These are phyloP conservation scores for Staphylotrichum longicolle DNA, from an alignment of 495 filamentous ascomycete genomes.

Conservation along the genomic window DNA sequence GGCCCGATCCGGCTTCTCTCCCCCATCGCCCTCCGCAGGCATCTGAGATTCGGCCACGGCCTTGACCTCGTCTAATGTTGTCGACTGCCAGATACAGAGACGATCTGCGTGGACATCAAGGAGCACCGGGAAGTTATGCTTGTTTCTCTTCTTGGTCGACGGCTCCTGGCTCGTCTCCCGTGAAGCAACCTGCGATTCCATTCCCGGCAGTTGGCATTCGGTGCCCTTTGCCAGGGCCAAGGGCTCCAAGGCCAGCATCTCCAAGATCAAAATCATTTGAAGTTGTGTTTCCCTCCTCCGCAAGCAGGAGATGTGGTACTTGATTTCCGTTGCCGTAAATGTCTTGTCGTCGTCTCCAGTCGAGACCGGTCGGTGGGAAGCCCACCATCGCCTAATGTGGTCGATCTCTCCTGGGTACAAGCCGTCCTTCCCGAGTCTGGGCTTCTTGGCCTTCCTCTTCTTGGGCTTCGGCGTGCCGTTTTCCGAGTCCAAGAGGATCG, in stretches of 20 bases:
- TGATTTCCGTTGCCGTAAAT: conserved; percentile 46
- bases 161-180: conserved; percentile 30
- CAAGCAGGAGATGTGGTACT: conserved; percentile 60
- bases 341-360: conserved; percentile 38
- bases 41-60: conserved; percentile 51
- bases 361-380: conserved; percentile 42
- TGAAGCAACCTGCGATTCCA: conserved; percentile 27
- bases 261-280: conserved; percentile 86
- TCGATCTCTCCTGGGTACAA: conserved; percentile 72
- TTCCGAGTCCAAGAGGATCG: conserved; percentile 57
- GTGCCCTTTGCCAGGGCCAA: conserved; percentile 40
- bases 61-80: conserved; percentile 55
- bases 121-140: conserved; percentile 50
- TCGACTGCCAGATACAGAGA: conserved; percentile 95
- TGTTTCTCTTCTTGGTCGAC: conserved; percentile 40
- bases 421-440: conserved; percentile 72
- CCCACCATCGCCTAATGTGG: conserved; percentile 82
- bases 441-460: conserved; percentile 63
- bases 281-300: conserved; percentile 78
- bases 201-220: conserved; percentile 42
- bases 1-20: conserved; percentile 31
- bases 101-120: conserved; percentile 86
- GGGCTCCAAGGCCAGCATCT: conserved; percentile 75
- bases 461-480: conserved; percentile 51
- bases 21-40: conserved; percentile 30